Base-by-base conservation (phyloP, 2,329 filamentous ascomycete genomes). In the Cladophialophora immunda region DNA sequence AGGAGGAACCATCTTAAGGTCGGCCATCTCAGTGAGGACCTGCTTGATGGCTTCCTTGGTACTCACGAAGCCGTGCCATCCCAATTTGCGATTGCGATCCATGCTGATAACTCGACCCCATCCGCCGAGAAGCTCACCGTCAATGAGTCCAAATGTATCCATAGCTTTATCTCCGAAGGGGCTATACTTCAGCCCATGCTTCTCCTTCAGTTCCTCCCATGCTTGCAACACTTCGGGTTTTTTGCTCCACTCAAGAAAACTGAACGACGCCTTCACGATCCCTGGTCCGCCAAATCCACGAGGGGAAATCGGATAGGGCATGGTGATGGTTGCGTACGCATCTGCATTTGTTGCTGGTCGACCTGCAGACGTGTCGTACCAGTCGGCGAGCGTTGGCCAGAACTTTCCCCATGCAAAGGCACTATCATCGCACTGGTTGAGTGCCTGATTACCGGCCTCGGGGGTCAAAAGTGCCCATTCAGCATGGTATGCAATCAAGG, bases 391-490 rank as follows among this genome's bases (percentile, higher is more conserved):
- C 63, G 79, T 78, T 0, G 80, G 79, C 81, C 81, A 86, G 59
- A 85, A 79, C 32, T 78, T 77, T 0, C 80, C 81, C 80, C 81
- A 85, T 0, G 80, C 81, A 29, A 85, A 81, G 0, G 76, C 74
- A 15, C 74, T 77, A 3, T 78, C 80, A 60, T 87, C 83, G 22
- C 72, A 73, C 0, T 80, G 78, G 66, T 86, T 86, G 75, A 86
- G 84, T 15, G 78, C 80, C 71, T 85, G 73, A 64, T 84, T 79
- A 52, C 69, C 73, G 1, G 80, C 77, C 1, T 71, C 71, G 0
- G 77, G 75, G 0, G 75, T 79, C 19, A 86, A 71, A 0, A 81
- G 81, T 0, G 79, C 79, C 82, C 82, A 87, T 72, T 85, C 83
- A n/a, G 76, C 76, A 45, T 86, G 77, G 64, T 83, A 82, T 0